Conservation (phyloP, 108 stramenopile genomes). For the Cyclotella cryptica region DNA sequence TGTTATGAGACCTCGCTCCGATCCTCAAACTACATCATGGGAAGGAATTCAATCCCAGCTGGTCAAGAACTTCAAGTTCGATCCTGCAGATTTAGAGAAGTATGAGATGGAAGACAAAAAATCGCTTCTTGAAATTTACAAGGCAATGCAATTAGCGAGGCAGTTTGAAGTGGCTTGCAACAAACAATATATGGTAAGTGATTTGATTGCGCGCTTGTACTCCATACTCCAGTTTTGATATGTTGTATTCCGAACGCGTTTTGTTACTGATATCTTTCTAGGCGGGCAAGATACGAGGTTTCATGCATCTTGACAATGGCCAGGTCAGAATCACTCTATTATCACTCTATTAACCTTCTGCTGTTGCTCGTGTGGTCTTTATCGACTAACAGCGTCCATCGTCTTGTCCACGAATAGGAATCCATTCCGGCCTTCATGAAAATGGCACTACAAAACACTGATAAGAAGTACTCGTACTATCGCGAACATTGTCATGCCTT, state of each 20-base stretch:
- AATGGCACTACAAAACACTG: constrained; percentile 43
- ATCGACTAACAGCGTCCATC: neutral
- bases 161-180: constrained; percentile 41
- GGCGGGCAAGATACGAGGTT: constrained; percentile 52
- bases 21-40: constrained; percentile 30
- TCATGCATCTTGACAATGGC: constrained; percentile 80
- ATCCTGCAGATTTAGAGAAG: constrained; percentile 48
- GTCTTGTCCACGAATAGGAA: constrained; percentile 41
- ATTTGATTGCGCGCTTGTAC: too few relatives aligned
- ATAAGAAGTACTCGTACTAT: constrained; percentile 75
- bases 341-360: neutral
- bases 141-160: constrained; percentile 33
- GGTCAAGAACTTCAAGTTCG: constrained; percentile 22
- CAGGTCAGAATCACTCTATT: constrained; percentile 12
- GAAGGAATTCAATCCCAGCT: constrained; percentile 39
- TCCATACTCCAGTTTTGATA: neutral
- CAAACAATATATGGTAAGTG: constrained; percentile 33
- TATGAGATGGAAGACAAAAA: constrained; percentile 59
- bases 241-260: neutral
- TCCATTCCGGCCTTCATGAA: constrained; percentile 68
- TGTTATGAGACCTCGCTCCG: constrained; percentile 37
- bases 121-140: constrained; percentile 30
- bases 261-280: neutral
- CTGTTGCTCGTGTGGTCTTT: neutral
- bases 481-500: constrained; percentile 74